phyloP scores from a whole-genome alignment of 228 moss, liverwort and hornwort species.

The Sphagnum fallax region DNA sequence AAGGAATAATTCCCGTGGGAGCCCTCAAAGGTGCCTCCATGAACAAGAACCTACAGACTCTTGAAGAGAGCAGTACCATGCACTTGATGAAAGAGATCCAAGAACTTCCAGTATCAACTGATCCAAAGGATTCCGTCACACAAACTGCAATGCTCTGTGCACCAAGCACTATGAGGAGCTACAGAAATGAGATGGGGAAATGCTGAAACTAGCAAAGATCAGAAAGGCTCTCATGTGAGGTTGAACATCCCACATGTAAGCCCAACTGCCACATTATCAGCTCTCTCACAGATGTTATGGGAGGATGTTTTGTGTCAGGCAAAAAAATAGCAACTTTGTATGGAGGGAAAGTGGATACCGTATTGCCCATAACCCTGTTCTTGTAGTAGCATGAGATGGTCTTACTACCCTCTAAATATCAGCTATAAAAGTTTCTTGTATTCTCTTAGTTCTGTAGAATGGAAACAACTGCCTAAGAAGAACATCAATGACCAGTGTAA shows the following conservation, averaged over 20 bases:
- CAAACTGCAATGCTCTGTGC: not conserved
- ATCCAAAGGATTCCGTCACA: not conserved
- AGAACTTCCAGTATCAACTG: not conserved
- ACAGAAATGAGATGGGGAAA: not conserved
- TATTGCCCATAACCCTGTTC: not conserved
- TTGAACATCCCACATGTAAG: constrained; percentile 21
- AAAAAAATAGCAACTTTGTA: constrained; percentile 7
- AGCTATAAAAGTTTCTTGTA: no score
- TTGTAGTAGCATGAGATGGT: no score
- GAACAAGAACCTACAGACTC: not conserved
- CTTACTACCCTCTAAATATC: no score
- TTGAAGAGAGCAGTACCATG: not conserved
- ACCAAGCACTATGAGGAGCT: not conserved
- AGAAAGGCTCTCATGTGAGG: constrained; percentile 14
- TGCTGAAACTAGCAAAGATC: not conserved
- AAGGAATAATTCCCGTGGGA: not conserved
- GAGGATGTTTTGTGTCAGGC: constrained; percentile 25
- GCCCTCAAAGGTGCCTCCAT: no score
- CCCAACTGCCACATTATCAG: constrained; percentile 23
- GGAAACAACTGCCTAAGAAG: no score
- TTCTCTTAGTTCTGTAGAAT: no score
- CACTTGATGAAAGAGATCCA: not conserved
- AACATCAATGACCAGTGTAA: no score
- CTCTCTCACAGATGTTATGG: constrained; percentile 23
- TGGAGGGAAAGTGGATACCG: constrained; percentile 1